Evolutionary conservation across 2,329 filamentous ascomycete genomes (phyloP).

Genomic region (Xylariales sp.): DNA sequence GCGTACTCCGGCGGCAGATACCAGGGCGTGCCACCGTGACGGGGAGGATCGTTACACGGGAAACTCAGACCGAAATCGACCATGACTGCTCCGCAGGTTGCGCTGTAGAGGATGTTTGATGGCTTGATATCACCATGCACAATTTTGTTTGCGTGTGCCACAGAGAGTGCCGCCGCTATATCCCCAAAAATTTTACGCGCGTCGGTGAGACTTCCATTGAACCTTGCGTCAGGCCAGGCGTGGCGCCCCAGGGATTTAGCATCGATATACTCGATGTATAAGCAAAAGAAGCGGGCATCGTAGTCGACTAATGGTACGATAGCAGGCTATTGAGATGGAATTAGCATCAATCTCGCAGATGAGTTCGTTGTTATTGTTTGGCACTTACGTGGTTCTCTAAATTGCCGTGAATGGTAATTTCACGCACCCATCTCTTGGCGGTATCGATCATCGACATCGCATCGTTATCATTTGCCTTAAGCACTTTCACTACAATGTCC

Average conservation of each 20-base stretch:
- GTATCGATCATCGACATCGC: too few species aligned
- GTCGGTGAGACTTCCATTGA: not conserved
- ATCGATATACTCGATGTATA: conserved; percentile 13
- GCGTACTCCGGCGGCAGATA: conserved; percentile 18
- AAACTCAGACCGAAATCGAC: conserved; percentile 16
- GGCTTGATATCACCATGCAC: conserved; percentile 26
- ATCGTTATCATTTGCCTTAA: not conserved
- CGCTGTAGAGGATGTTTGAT: conserved; percentile 19
- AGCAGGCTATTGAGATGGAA: not conserved
- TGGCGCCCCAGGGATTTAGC: not conserved
- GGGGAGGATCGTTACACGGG: rapidly evolving
- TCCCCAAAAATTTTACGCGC: conserved; percentile 7
- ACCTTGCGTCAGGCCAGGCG: not conserved
- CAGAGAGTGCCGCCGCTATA: conserved; percentile 12
- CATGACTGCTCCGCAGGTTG: not conserved
- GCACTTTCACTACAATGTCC: conserved; percentile 6
- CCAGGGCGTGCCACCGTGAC: conserved; percentile 10
- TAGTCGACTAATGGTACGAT: conserved; percentile 11
- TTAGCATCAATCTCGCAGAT: too few species aligned
- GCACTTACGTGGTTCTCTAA: conserved; percentile 9
- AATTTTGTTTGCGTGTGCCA: not conserved
- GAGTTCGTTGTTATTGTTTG: not conserved
- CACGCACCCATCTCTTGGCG: not conserved
- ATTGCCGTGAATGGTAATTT: not conserved
- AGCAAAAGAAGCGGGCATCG: conserved; percentile 18